Percentiles rank a stretch among this genome's conserved stretches.
phyloP scores from a whole-genome alignment of 495 filamentous ascomycete species.

The Thermothielavioides terrestris region DNA sequence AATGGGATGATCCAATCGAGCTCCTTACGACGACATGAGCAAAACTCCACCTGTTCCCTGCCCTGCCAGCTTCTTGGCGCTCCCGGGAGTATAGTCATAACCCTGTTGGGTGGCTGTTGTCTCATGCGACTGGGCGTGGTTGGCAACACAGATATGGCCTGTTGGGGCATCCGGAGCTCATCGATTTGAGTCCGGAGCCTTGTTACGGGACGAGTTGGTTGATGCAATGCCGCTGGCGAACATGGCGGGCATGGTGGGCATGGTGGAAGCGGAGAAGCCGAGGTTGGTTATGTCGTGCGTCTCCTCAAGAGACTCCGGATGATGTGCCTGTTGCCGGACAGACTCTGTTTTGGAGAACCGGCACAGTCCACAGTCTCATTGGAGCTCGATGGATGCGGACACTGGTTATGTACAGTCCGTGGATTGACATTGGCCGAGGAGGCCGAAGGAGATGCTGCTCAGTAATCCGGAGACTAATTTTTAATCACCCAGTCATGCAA shows the following conservation, averaged over 20 bases:
- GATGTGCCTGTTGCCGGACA: background rate
- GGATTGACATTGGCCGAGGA: background rate
- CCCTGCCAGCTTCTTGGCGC: no score
- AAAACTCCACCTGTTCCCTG: background rate
- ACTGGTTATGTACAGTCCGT: background rate
- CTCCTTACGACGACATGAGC: background rate
- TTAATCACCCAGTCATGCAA: no score
- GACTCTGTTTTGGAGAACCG: background rate
- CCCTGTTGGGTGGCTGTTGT: background rate
- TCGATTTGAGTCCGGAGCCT: no score
- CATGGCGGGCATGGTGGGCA: background rate
- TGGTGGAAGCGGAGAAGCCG: background rate
- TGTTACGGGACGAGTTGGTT: no score
- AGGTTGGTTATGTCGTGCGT: conserved; percentile 3
- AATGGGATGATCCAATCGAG: background rate
- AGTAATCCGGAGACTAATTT: no score
- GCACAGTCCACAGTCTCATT: background rate
- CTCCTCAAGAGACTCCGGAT: background rate
- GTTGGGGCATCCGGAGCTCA: background rate
- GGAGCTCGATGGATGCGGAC: background rate
- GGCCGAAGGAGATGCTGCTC: background rate
- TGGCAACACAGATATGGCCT: no score
- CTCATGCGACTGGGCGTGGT: background rate
- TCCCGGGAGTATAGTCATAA: no score
- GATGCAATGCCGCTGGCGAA: background rate